These are phyloP conservation scores for Coemansia sp. DNA, from an alignment of 192 early-diverging fungal genomes.

Conservation along the genomic window DNA sequence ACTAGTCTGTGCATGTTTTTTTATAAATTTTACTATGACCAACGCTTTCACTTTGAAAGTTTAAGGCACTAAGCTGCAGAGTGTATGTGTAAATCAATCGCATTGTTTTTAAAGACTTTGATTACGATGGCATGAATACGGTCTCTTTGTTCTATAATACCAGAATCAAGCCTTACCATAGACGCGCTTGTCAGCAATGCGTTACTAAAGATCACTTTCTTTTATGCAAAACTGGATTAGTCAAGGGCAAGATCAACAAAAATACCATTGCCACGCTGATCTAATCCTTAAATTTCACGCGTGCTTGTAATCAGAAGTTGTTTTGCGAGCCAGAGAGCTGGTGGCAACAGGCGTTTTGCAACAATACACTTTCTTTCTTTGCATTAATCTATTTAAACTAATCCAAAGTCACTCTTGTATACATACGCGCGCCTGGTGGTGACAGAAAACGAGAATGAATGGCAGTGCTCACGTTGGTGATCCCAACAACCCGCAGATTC, in stretches of 20 bases:
- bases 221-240: too few species aligned
- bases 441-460: slow-evolving; percentile 15
- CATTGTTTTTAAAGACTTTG: neutral
- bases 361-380: neutral
- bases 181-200: neutral
- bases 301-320: too few species aligned
- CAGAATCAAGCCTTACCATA: neutral
- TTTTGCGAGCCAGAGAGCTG: neutral
- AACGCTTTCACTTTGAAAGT: neutral
- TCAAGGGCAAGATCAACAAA: neutral
- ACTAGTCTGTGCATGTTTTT: too few species aligned
- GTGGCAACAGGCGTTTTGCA: neutral
- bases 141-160: neutral
- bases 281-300: neutral
- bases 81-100: neutral
- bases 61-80: neutral
- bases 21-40: neutral
- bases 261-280: neutral
- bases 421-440: neutral
- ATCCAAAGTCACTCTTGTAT: neutral
- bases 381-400: neutral
- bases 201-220: too few species aligned
- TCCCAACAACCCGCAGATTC: slow-evolving; percentile 38
- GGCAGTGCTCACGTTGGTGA: slow-evolving; percentile 22
- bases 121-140: neutral